phyloP scores from a whole-genome alignment of 1,139 yeast genomes.

The Magnusiomyces suaveolens region DNA sequence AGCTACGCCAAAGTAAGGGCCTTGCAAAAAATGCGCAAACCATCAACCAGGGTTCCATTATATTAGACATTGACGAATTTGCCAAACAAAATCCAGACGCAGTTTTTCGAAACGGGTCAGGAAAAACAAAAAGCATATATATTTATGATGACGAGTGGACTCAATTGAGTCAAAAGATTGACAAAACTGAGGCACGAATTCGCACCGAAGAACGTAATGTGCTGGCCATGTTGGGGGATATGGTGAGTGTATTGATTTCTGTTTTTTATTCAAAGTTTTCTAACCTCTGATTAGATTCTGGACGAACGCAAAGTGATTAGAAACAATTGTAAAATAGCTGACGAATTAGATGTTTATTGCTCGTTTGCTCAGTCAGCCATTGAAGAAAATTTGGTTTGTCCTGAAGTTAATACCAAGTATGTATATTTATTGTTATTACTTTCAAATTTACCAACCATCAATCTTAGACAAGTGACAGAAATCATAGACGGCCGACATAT shows the following conservation, averaged over 20 bases:
- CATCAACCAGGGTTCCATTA: background rate
- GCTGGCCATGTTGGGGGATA: background rate
- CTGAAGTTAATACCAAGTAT: conserved; percentile 38
- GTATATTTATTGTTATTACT: background rate
- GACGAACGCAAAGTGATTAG: background rate
- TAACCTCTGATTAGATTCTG: background rate
- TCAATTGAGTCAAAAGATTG: background rate
- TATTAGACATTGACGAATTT: background rate
- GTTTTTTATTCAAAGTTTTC: no score
- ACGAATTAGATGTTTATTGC: conserved; percentile 60
- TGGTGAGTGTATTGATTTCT: background rate
- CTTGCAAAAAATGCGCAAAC: no score
- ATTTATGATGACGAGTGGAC: background rate
- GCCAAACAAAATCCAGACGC: background rate
- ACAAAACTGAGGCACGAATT: background rate
- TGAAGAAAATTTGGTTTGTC: conserved; percentile 58
- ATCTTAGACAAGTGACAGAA: background rate
- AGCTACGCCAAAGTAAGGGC: background rate
- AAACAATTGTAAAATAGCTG: conserved; percentile 40
- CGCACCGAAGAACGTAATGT: background rate
- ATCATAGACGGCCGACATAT: background rate
- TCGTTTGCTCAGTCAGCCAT: conserved; percentile 64
- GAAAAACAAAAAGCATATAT: background rate
- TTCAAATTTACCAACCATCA: background rate
- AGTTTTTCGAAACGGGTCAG: background rate